A percentile compares a stretch with the other conserved stretches of the same genome.
Evolutionary conservation across 1,284 basidiomycete genomes (phyloP).

Genomic region (Ceratobasidium sp.): DNA sequence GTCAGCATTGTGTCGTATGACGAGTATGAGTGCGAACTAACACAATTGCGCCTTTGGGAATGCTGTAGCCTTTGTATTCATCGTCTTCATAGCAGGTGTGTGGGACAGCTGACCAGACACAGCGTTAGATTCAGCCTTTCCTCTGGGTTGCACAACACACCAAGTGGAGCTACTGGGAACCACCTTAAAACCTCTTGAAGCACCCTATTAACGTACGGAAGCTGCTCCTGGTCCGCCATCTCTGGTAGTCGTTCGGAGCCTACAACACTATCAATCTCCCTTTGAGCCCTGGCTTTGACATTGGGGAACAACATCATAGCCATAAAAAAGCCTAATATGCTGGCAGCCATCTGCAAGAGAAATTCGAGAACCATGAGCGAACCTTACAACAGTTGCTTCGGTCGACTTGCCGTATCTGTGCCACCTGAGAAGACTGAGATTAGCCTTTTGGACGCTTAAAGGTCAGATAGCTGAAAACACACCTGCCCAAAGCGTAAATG

Average conservation of each 20-base stretch:
- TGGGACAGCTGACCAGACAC: constrained; percentile 50
- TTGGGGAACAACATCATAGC: constrained; percentile 43
- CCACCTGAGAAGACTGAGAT: background rate
- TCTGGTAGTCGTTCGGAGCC: constrained; percentile 22
- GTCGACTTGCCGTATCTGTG: constrained; percentile 1
- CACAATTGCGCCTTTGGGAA: constrained; percentile 52
- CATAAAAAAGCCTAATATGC: constrained; percentile 18
- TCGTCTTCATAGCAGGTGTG: constrained; percentile 54
- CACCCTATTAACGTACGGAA: constrained; percentile 35
- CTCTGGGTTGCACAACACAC: background rate
- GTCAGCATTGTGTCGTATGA: background rate
- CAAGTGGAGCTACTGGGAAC: constrained; percentile 18
- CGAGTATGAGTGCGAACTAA: background rate
- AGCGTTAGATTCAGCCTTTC: background rate
- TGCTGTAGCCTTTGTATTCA: constrained; percentile 54
- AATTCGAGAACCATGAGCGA: background rate
- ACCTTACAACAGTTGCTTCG: background rate
- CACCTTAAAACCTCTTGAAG: constrained; percentile 42
- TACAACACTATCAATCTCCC: constrained; percentile 36
- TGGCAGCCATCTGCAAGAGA: background rate
- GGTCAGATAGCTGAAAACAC: background rate
- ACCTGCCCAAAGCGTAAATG: background rate
- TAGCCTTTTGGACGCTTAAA: background rate
- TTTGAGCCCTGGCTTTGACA: constrained; percentile 19
- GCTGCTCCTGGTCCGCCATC: constrained; percentile 23